Percentiles rank a stretch among this genome's conserved stretches.
Evolutionary conservation across 1,139 yeast species (phyloP).

Genomic region (Williopsis jadinii): DNA sequence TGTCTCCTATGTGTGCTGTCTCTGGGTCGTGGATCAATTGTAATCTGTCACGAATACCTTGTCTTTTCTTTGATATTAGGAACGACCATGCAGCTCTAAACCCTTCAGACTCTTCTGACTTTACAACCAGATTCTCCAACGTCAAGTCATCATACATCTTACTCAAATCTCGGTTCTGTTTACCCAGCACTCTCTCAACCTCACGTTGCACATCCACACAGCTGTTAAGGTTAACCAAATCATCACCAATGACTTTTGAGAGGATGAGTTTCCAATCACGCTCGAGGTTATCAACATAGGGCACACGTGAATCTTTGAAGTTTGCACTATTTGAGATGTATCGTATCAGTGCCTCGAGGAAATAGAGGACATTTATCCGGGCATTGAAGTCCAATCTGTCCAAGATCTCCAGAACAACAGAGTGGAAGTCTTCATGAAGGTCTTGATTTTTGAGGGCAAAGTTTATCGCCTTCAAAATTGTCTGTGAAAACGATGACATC

Average conservation of each 20-base stretch:
- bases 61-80: slow-evolving; percentile 39
- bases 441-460: slow-evolving; percentile 56
- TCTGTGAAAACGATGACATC: slow-evolving; percentile 57
- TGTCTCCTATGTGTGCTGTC: slow-evolving; percentile 20
- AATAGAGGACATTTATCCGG: slow-evolving; percentile 61
- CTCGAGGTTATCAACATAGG: slow-evolving; percentile 30
- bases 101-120: slow-evolving; percentile 3
- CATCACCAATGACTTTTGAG: slow-evolving; percentile 15
- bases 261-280: slow-evolving; percentile 15
- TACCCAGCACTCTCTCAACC: slow-evolving; percentile 12
- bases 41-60: slow-evolving; percentile 42
- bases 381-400: slow-evolving; percentile 48
- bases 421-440: slow-evolving; percentile 64
- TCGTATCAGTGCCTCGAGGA: slow-evolving; percentile 51
- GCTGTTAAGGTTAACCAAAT: slow-evolving; percentile 16
- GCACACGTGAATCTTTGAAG: not conserved
- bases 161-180: slow-evolving; percentile 6
- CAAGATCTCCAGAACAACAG: slow-evolving; percentile 65
- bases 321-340: slow-evolving; percentile 16
- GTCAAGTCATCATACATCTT: slow-evolving; percentile 5
- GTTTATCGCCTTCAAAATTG: slow-evolving; percentile 47
- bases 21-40: slow-evolving; percentile 5
- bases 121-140: slow-evolving; percentile 2
- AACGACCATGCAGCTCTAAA: slow-evolving; percentile 40
- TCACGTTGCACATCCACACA: slow-evolving; percentile 14